Conservation (phyloP, 441 rosid species). For the Hura crepitans region DNA sequence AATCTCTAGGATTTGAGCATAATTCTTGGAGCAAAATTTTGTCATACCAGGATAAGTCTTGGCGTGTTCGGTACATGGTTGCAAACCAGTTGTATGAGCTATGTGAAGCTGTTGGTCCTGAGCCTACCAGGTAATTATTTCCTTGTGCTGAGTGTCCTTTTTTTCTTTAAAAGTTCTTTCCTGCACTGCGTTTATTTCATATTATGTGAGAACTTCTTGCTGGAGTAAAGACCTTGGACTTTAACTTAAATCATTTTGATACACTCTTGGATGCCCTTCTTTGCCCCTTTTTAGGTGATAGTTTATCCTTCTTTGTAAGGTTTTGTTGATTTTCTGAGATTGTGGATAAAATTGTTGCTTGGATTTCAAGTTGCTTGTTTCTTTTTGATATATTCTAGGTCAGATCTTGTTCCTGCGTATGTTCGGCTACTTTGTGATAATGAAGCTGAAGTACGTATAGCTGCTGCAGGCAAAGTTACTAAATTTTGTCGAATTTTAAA, state of each 20-base stretch:
- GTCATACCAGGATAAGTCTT: slow-evolving; percentile 74
- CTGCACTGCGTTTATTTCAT: slow-evolving; percentile 1
- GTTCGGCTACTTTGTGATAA: slow-evolving; percentile 86
- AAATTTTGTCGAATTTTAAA: slow-evolving; percentile 75
- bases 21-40: slow-evolving; percentile 16
- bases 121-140: slow-evolving; percentile 64
- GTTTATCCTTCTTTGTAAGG: neutral
- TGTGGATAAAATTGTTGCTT: slow-evolving; percentile 7
- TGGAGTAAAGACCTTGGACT: slow-evolving; percentile 7
- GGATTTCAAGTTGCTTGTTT: slow-evolving; percentile 15
- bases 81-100: slow-evolving; percentile 93
- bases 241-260: neutral
- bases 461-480: slow-evolving; percentile 96
- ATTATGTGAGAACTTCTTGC: neutral
- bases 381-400: slow-evolving; percentile 36
- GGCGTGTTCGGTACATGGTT: slow-evolving; percentile 99
- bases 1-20: neutral
- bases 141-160: neutral
- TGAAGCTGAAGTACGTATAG: slow-evolving; percentile 98
- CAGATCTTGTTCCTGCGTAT: slow-evolving; percentile 88
- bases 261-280: neutral
- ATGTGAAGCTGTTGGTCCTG: slow-evolving; percentile 97
- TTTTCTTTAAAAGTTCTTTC: neutral
- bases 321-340: neutral
- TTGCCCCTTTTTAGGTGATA: neutral